Evolutionary conservation across 345 rosid genomes (phyloP).

Genomic region (Arabidopsis suecica): DNA sequence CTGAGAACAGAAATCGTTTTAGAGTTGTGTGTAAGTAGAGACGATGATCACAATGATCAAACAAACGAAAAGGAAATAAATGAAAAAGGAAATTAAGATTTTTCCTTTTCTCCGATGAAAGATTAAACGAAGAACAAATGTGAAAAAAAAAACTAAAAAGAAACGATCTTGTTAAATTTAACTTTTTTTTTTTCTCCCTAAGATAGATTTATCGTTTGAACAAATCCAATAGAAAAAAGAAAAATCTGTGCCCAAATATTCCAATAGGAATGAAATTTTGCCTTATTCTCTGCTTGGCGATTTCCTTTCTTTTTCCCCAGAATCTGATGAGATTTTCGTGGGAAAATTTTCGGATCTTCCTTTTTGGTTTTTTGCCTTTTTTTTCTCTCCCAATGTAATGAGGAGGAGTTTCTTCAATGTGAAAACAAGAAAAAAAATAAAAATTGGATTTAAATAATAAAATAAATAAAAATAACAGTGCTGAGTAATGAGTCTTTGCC

Average conservation of each 20-base stretch:
- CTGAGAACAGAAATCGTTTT: slow-evolving; percentile 16
- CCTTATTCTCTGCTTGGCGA: slow-evolving; percentile 39
- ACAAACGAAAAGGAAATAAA: slow-evolving; percentile 17
- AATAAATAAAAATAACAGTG: slow-evolving; percentile 27
- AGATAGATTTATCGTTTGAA: slow-evolving; percentile 44
- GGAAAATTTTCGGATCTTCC: slow-evolving; percentile 56
- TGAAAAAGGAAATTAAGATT: slow-evolving; percentile 9
- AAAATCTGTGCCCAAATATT: slow-evolving; percentile 54
- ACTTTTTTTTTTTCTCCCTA: slow-evolving; percentile 25
- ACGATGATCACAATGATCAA: slow-evolving; percentile 49
- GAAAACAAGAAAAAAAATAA: slow-evolving; percentile 37
- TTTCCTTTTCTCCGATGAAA: slow-evolving; percentile 20
- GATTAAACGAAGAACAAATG: slow-evolving; percentile 27
- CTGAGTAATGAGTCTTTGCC: slow-evolving; percentile 39
- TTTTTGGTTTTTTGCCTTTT: slow-evolving; percentile 16
- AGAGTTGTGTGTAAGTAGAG: slow-evolving; percentile 17
- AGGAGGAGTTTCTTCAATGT: slow-evolving; percentile 35
- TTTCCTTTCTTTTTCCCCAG: slow-evolving; percentile 37
- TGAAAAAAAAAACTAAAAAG: slow-evolving; percentile 24
- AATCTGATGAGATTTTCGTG: slow-evolving; percentile 48
- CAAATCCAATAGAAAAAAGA: slow-evolving; percentile 46
- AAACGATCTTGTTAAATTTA: slow-evolving; percentile 25
- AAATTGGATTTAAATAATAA: slow-evolving; percentile 16
- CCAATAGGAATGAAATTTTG: slow-evolving; percentile 49
- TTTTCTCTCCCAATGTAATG: slow-evolving; percentile 1